These are phyloP conservation scores for Podosphaera fusca DNA, from an alignment of 2,329 filamentous ascomycete genomes.

Conservation along the genomic window DNA sequence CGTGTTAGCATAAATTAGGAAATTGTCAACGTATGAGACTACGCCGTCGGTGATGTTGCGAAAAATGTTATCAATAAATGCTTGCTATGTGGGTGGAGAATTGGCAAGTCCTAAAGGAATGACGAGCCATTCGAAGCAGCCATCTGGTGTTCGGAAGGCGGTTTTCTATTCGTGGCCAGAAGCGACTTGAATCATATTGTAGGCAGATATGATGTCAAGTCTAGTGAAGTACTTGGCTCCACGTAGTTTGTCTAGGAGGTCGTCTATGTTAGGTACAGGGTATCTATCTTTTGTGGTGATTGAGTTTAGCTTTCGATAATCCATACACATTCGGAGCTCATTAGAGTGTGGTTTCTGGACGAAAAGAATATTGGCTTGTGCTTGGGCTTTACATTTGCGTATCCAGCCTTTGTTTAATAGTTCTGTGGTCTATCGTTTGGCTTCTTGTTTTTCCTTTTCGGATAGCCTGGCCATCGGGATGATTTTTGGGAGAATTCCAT, in stretches of 20 bases:
- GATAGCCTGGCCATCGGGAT: not conserved
- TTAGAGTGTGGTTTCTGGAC: no score
- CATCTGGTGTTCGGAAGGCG: not conserved
- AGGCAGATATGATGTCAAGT: not conserved
- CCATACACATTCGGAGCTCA: no score
- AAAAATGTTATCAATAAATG: not conserved
- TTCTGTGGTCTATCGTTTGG: no score
- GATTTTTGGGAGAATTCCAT: not conserved
- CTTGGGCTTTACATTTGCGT: no score
- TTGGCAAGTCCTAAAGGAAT: slow-evolving; percentile 2
- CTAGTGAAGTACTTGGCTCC: not conserved
- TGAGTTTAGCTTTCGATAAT: not conserved
- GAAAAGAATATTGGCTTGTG: no score
- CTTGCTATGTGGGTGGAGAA: slow-evolving; percentile 1
- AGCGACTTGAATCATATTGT: not conserved
- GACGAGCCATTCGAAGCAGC: slow-evolving; percentile 1
- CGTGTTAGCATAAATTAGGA: not conserved
- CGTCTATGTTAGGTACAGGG: not conserved
- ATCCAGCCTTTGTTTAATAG: no score
- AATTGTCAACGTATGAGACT: not conserved
- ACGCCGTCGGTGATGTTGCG: not conserved
- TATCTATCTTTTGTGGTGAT: slow-evolving; percentile 1
- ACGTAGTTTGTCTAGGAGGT: slow-evolving; percentile 1
- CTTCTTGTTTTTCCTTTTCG: not conserved
- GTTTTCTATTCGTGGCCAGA: not conserved